phyloP scores from a whole-genome alignment of 1,139 yeast genomes.

The Kodamaea arcana region DNA sequence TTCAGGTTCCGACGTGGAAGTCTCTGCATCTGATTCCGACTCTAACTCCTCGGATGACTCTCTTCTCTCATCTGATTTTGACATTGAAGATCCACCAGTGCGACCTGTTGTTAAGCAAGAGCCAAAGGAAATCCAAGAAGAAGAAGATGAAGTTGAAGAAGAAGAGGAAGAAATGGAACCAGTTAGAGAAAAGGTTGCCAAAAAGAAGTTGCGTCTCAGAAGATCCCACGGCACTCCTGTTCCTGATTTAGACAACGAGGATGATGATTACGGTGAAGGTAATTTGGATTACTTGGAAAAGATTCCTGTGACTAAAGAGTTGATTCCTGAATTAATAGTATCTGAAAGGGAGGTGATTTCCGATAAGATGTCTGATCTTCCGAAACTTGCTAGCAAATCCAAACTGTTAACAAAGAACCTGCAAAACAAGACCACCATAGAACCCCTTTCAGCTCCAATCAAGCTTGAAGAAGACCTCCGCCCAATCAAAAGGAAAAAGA shows the following conservation, averaged over 20 bases:
- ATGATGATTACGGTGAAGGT: conserved; percentile 36
- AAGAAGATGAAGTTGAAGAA: conserved; percentile 4
- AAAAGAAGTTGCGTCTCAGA: conserved; percentile 15
- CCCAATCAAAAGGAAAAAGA: conserved; percentile 2
- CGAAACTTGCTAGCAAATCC: background rate
- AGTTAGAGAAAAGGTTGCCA: background rate
- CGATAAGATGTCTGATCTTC: background rate
- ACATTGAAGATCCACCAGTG: background rate
- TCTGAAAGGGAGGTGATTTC: background rate
- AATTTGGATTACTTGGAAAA: conserved; percentile 26
- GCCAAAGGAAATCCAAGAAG: too few species aligned
- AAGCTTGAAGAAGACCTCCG: conserved; percentile 8
- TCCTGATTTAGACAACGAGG: conserved; percentile 20
- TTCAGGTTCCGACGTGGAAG: background rate
- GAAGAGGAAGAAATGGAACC: conserved; percentile 4
- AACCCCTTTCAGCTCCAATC: conserved; percentile 8
- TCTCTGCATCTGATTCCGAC: background rate
- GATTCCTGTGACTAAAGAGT: background rate
- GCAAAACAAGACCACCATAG: too few species aligned
- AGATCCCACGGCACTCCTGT: conserved; percentile 1
- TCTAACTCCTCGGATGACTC: background rate
- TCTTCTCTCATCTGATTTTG: background rate
- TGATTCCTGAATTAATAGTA: background rate
- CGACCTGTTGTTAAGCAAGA: background rate
- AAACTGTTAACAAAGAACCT: background rate